Conservation (phyloP, 495 filamentous ascomycete species). For the Aspergillus panamensis region DNA sequence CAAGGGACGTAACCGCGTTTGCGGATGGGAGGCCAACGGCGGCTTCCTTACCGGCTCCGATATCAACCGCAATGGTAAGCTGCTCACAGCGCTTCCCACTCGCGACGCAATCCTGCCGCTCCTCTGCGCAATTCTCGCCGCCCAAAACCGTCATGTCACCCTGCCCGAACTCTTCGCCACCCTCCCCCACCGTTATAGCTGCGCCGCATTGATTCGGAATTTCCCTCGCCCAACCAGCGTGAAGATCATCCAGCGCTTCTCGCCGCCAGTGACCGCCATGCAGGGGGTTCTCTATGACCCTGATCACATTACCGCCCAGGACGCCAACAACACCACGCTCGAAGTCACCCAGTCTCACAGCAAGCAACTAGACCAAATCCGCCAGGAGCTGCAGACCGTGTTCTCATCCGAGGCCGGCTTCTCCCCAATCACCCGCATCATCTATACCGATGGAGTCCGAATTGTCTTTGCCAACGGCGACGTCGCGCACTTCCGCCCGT, state of each 20-base stretch:
- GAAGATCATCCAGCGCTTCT: conserved; percentile 26
- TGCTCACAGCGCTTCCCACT: conserved; percentile 26
- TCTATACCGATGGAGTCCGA: conserved; percentile 29
- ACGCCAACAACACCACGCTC: not conserved
- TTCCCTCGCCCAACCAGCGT: conserved; percentile 27
- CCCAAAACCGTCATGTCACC: conserved; percentile 8
- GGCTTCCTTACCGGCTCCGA: conserved; percentile 31
- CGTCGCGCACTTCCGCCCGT: conserved; percentile 30
- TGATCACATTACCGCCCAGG: not conserved
- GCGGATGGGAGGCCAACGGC: conserved; percentile 31
- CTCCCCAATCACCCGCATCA: conserved; percentile 16
- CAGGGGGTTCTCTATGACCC: conserved; percentile 12
- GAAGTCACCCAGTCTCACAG: not conserved
- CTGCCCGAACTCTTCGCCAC: conserved; percentile 21
- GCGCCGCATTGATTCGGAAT: conserved; percentile 25
- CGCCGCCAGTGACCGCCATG: conserved; percentile 15
- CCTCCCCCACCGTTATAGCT: conserved; percentile 23
- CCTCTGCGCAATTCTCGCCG: conserved; percentile 21
- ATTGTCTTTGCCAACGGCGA: conserved; percentile 26
- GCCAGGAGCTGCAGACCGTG: conserved; percentile 19
- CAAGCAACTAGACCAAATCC: conserved; percentile 12
- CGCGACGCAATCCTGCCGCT: conserved; percentile 28
- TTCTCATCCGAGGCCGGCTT: conserved; percentile 25
- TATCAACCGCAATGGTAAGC: conserved; percentile 19
- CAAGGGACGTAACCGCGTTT: conserved; percentile 21